These are phyloP conservation scores for Solanum sitiens DNA, from an alignment of 257 asterid genomes.

Conservation along the genomic window DNA sequence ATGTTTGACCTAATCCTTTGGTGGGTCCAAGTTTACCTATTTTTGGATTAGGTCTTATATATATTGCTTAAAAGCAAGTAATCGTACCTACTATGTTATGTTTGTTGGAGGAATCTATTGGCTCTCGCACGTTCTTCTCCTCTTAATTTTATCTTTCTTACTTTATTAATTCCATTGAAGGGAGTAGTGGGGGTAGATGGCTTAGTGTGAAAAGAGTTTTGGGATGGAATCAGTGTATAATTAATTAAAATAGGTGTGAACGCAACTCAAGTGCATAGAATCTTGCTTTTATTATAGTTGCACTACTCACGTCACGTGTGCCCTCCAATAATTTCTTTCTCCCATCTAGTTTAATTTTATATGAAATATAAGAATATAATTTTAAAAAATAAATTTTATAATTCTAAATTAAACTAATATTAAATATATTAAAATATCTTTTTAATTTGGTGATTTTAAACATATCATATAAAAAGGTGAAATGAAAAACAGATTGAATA, in stretches of 20 bases:
- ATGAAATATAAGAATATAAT: too few species aligned
- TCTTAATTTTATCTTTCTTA: not conserved
- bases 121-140: not conserved
- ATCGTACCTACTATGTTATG: not conserved
- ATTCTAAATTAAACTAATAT: too few species aligned
- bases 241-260: not conserved
- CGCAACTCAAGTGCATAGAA: not conserved
- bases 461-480: too few species aligned
- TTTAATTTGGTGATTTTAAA: too few species aligned
- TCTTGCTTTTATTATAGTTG: not conserved
- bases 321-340: not conserved
- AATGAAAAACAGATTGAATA: too few species aligned
- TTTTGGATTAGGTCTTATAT: not conserved
- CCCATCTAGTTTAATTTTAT: too few species aligned
- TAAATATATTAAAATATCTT: too few species aligned
- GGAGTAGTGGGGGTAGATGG: not conserved
- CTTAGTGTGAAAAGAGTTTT: not conserved
- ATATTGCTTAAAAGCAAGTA: not conserved
- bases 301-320: not conserved
- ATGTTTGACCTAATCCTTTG: not conserved
- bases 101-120: not conserved
- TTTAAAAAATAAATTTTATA: too few species aligned
- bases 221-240: not conserved
- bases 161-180: not conserved
- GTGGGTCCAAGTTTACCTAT: slow-evolving; percentile 1